phyloP scores from a whole-genome alignment of 805 yeast species.

The Citeromyces matritensis region DNA sequence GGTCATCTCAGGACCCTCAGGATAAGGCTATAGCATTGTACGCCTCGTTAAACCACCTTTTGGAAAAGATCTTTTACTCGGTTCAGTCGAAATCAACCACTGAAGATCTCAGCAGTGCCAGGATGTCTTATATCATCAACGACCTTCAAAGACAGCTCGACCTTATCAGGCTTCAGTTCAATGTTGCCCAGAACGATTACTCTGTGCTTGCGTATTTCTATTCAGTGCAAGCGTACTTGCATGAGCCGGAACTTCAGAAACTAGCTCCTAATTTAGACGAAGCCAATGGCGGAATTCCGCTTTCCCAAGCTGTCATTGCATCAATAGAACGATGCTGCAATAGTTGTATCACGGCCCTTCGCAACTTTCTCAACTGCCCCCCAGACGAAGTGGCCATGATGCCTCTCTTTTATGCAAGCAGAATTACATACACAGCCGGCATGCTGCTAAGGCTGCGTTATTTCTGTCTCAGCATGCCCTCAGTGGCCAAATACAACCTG shows the following conservation, averaged over 20 bases:
- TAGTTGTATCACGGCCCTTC: slow-evolving; percentile 35
- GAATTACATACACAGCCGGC: slow-evolving; percentile 53
- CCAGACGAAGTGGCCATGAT: slow-evolving; percentile 32
- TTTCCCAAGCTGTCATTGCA: slow-evolving; percentile 15
- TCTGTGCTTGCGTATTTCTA: slow-evolving; percentile 31
- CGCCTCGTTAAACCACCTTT: slow-evolving; percentile 39
- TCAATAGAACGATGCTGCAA: slow-evolving; percentile 35
- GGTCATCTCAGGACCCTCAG: slow-evolving; percentile 14
- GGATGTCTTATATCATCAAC: slow-evolving; percentile 18
- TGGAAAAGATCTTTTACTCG: slow-evolving; percentile 45
- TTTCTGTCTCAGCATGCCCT: slow-evolving; percentile 36
- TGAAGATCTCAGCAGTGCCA: slow-evolving; percentile 12
- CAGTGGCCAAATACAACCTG: slow-evolving; percentile 22
- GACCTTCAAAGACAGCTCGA: slow-evolving; percentile 36
- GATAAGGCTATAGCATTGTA: slow-evolving; percentile 35
- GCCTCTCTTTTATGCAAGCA: slow-evolving; percentile 41
- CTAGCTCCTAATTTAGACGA: slow-evolving; percentile 3
- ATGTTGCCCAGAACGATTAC: slow-evolving; percentile 16
- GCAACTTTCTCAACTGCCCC: slow-evolving; percentile 27
- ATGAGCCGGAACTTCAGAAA: slow-evolving; percentile 32
- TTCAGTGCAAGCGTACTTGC: slow-evolving; percentile 52
- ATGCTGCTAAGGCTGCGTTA: slow-evolving; percentile 42
- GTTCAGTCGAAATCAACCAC: slow-evolving; percentile 25
- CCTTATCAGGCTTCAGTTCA: slow-evolving; percentile 20
- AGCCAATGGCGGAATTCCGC: slow-evolving; percentile 3